Evolutionary conservation across 768 basidiomycete species (phyloP), one percentile per base, ranked within the genome.

Genomic region (Punctularia strigosozonata): DNA sequence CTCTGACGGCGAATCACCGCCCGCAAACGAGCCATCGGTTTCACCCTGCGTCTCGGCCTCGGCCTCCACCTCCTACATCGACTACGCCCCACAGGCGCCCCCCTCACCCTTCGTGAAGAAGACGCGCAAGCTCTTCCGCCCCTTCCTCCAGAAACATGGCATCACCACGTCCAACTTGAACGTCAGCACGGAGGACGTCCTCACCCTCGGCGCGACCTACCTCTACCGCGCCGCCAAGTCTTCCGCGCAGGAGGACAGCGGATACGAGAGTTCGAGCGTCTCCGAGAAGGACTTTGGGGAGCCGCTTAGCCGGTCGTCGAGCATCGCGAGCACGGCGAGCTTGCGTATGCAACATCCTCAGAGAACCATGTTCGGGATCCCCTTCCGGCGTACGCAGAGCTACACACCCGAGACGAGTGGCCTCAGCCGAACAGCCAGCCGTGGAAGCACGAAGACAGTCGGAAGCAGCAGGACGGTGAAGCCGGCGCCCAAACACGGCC

Each of bases 201-300:
- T 59, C 17, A 47, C 57, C 6, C 41, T 57, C 14, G 51, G 57
- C 15, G 39, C 53, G 22, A 57, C 46, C 32, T 49, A 53, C 3
- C 42, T 65, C 36, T 56, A 61, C 44, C 52, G 58, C 33, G 38
- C 43, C 35, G 12, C 19, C 15, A 25, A 15, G 21, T 24, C 28
- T 34, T 28, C 43, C 10, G 8, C 36, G 14, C 17, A 14, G 30
- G 17, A 17, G 14, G 30, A 17, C 30, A 31, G n/a, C n/a, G n/a
- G n/a, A n/a, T n/a, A n/a, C n/a, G n/a, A n/a, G n/a, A n/a, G n/a
- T n/a, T n/a, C n/a, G n/a, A n/a, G n/a, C n/a, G n/a, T n/a, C n/a
- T n/a, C n/a, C n/a, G n/a, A n/a, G n/a, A n/a, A n/a, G n/a, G n/a
- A n/a, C n/a, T n/a, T n/a, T n/a, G n/a, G n/a, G n/a, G n/a, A n/a